Base-by-base conservation (phyloP, 73 alveolate species). In the Blepharisma stoltei region DNA sequence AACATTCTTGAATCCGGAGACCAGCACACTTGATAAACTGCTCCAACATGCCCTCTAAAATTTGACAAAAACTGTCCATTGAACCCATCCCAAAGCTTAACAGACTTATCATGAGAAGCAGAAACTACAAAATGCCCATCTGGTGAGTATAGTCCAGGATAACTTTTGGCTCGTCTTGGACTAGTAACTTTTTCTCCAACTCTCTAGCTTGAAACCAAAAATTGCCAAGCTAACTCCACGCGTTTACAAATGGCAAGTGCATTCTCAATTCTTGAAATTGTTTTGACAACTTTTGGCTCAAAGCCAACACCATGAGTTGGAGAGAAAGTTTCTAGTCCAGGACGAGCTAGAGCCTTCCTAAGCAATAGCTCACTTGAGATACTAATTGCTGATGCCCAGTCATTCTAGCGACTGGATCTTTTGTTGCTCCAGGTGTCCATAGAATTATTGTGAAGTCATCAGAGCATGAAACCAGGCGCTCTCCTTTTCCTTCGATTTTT, bases 21-120 rank as follows among this genome's bases (percentile, higher is more conserved):
- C 99, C 99, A 97, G 7, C 98, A 86, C 32, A 97, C 94, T 83
- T 96, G 96, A 80, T 97, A 97, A 6, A 97, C 99, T 50, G 97
- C 90, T 7, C 96, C 98, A 11, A 88, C 98, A 88, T 95, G 99
- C 44, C 99, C 99, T 78, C 99, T 91, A 80, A 97, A 94, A 52
- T 97, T 86, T 47, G 90, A 85, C 54, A 97, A 89, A 78, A 89
- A 97, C 73, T 86, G 87, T 7, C 99, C 99, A 9, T 93, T 94
- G 49, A 83, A 76, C 32, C 99, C 99, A 78, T 96, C 98, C 99
- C 99, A 97, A 8, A 97, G 84, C 80, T 93, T 91, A 6, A 92
- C 85, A 41, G 97, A 88, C 94, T 97, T 97, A 87, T 97, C 99
- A 85, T 96, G 95, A 49, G 99, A 96, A 45, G 99, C 99, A 48